Conservation (phyloP, 2,329 filamentous ascomycete species). For the Fusarium sp. region DNA sequence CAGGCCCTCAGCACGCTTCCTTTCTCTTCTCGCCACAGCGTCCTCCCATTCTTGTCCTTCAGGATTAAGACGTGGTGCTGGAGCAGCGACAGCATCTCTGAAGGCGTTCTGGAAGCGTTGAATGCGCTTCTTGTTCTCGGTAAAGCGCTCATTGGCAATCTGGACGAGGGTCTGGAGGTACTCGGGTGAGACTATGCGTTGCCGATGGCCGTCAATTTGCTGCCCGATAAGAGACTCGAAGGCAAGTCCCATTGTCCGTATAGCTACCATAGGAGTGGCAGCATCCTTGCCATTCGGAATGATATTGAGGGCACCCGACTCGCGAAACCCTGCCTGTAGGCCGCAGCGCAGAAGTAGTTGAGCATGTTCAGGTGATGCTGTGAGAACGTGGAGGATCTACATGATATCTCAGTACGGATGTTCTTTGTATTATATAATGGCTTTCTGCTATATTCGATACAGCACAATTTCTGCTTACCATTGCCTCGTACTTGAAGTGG, state of each 20-base stretch:
- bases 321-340: slow-evolving; percentile 84
- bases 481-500: slow-evolving; percentile 93
- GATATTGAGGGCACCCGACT: slow-evolving; percentile 84
- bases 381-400: slow-evolving; percentile 89
- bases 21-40: slow-evolving; percentile 58
- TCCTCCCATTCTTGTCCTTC: slow-evolving; percentile 64
- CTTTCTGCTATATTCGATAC: slow-evolving; percentile 33
- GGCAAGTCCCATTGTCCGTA: slow-evolving; percentile 83
- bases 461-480: slow-evolving; percentile 70
- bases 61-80: slow-evolving; percentile 40
- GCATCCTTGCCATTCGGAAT: slow-evolving; percentile 48
- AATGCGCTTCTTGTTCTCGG: slow-evolving; percentile 74
- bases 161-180: slow-evolving; percentile 74
- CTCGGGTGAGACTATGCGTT: slow-evolving; percentile 66
- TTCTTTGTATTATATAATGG: slow-evolving; percentile 14
- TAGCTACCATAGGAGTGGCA: slow-evolving; percentile 77
- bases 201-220: slow-evolving; percentile 49
- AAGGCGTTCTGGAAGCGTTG: slow-evolving; percentile 68
- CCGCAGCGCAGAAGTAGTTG: slow-evolving; percentile 80
- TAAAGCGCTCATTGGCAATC: slow-evolving; percentile 79
- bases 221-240: slow-evolving; percentile 84
- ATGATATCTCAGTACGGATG: slow-evolving; percentile 35
- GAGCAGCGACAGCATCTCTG: slow-evolving; percentile 44
- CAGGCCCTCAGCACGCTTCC: slow-evolving; percentile 68
- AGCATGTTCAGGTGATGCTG: slow-evolving; percentile 78